Conservation (phyloP, 306 rosid genomes). For the Sophora flavescens region DNA sequence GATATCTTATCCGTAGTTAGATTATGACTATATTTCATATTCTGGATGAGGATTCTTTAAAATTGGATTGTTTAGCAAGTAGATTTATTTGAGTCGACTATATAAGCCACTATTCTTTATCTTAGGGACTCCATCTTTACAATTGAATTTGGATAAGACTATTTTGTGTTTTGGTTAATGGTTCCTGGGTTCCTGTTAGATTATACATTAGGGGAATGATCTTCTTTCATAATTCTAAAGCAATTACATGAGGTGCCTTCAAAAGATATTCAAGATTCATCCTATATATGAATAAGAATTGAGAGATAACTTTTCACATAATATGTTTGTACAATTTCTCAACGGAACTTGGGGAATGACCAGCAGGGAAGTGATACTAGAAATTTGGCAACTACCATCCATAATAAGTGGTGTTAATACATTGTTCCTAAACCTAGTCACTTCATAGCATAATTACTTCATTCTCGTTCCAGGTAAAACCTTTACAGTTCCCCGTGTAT, state of each 20-base stretch:
- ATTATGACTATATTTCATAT: conserved; percentile 14
- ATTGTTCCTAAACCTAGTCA: not conserved
- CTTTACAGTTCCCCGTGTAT: not conserved
- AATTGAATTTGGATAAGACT: conserved; percentile 25
- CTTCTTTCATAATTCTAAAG: conserved; percentile 3
- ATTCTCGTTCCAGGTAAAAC: conserved; percentile 27
- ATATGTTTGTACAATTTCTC: not conserved
- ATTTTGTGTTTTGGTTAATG: not conserved
- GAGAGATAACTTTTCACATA: not conserved
- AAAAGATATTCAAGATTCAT: conserved; percentile 25
- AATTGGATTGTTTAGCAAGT: not conserved
- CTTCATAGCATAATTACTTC: conserved; percentile 26
- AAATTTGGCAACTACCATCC: not conserved
- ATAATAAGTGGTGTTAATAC: not conserved
- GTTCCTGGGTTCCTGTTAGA: not conserved
- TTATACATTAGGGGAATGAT: not conserved
- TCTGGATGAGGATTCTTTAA: conserved; percentile 6
- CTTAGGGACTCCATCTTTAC: not conserved
- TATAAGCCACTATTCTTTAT: not conserved
- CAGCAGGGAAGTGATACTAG: conserved; percentile 11
- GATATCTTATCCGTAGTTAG: not conserved
- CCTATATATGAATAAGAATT: conserved; percentile 12
- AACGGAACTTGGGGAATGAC: conserved; percentile 19
- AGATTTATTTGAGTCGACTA: not conserved
- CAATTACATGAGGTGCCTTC: conserved; percentile 15